Percentiles rank a stretch among this genome's conserved stretches.
Evolutionary conservation across 1,284 basidiomycete species (phyloP).

Genomic region (Papiliotrema nemorosa): DNA sequence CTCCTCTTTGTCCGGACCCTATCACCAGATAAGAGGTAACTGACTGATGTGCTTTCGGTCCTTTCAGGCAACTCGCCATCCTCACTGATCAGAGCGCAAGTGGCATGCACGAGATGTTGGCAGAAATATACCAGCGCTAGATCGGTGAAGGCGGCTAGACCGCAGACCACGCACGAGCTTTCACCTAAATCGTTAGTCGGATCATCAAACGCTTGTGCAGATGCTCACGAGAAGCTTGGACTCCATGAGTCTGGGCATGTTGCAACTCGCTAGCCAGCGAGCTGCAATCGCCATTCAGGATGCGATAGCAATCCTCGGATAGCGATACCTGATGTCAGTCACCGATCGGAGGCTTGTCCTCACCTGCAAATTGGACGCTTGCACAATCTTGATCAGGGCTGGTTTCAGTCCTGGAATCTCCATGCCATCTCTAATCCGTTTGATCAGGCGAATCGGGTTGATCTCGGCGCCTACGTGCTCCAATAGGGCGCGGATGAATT

Average conservation of each 20-base stretch:
- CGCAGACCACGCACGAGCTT: slow-evolving; percentile 64
- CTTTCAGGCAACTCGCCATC: slow-evolving; percentile 41
- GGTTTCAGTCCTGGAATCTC: slow-evolving; percentile 93
- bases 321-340: slow-evolving; percentile 63
- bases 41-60: slow-evolving; percentile 45
- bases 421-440: slow-evolving; percentile 90
- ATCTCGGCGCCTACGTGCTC: slow-evolving; percentile 97
- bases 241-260: slow-evolving; percentile 70
- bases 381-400: slow-evolving; percentile 92
- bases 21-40: slow-evolving; percentile 53
- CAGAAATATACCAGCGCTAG: slow-evolving; percentile 72
- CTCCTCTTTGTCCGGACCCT: slow-evolving; percentile 59
- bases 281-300: slow-evolving; percentile 75
- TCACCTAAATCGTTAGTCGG: slow-evolving; percentile 52
- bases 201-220: background rate
- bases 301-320: slow-evolving; percentile 82
- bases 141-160: slow-evolving; percentile 55
- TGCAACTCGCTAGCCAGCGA: slow-evolving; percentile 68
- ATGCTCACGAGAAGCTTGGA: slow-evolving; percentile 64
- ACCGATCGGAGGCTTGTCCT: slow-evolving; percentile 5
- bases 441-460: slow-evolving; percentile 88
- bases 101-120: slow-evolving; percentile 76
- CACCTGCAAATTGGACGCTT: slow-evolving; percentile 81
- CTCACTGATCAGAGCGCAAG: slow-evolving; percentile 52
- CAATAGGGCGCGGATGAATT: slow-evolving; percentile 88